phyloP scores from a whole-genome alignment of 2,329 filamentous ascomycete genomes.

The Ophiostoma australiae region DNA sequence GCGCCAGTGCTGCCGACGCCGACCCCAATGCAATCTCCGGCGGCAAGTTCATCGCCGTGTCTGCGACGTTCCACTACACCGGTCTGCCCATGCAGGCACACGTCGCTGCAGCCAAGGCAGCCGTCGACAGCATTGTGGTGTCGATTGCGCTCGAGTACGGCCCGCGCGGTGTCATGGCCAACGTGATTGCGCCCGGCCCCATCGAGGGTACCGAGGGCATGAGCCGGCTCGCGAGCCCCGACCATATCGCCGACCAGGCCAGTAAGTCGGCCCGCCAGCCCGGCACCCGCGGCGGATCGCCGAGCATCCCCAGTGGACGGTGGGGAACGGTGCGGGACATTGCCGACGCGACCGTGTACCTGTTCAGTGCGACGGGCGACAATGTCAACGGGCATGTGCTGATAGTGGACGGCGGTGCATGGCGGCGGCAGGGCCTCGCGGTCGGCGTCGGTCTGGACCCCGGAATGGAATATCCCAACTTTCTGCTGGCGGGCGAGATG shows the following conservation, averaged over 20 bases:
- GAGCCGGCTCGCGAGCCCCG: constrained; percentile 51
- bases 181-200: constrained; percentile 82
- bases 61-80: constrained; percentile 85
- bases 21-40: constrained; percentile 47
- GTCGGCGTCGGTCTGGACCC: constrained; percentile 45
- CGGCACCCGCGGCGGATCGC: constrained; percentile 35
- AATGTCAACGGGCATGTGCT: constrained; percentile 80
- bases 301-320: constrained; percentile 65
- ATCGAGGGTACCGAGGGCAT: constrained; percentile 82
- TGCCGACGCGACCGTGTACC: constrained; percentile 82
- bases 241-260: constrained; percentile 14
- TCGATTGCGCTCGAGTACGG: constrained; percentile 85
- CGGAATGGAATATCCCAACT: constrained; percentile 51
- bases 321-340: constrained; percentile 81
- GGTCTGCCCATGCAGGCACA: constrained; percentile 82
- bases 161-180: constrained; percentile 78
- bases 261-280: constrained; percentile 27
- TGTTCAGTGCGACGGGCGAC: constrained; percentile 80
- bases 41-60: constrained; percentile 84
- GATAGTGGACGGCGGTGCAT: constrained; percentile 63
- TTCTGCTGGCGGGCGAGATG: constrained; percentile 39
- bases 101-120: constrained; percentile 86
- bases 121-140: constrained; percentile 77
- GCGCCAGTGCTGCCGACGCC: constrained; percentile 49
- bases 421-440: constrained; percentile 46